phyloP scores from a whole-genome alignment of 83 land plant species.

The Diphasiastrum complanatum region DNA sequence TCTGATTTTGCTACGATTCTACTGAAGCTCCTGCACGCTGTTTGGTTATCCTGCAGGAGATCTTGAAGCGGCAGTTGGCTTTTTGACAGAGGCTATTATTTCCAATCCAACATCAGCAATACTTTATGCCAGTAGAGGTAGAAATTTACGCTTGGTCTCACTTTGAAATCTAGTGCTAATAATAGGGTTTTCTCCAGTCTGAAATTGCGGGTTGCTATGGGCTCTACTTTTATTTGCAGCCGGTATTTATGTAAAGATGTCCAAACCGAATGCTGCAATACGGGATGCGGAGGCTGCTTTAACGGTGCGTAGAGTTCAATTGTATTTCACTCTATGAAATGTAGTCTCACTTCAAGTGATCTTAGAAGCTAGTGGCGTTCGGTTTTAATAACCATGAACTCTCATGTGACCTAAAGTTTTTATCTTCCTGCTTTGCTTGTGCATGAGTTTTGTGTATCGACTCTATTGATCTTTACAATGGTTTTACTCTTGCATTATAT shows the following conservation, averaged over 20 bases:
- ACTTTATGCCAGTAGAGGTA: constrained; percentile 87
- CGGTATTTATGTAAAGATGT: constrained; percentile 85
- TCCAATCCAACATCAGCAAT: constrained; percentile 89
- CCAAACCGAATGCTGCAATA: constrained; percentile 95
- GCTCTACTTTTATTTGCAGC: constrained; percentile 39
- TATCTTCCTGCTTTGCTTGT: too few species aligned
- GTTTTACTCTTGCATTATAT: too few species aligned
- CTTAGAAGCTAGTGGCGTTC: too few species aligned
- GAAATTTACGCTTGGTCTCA: background rate
- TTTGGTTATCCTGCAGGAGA: constrained; percentile 45
- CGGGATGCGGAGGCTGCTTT: constrained; percentile 91
- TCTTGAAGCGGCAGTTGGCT: constrained; percentile 63
- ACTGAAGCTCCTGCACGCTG: background rate
- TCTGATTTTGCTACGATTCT: too few species aligned
- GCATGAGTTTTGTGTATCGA: too few species aligned
- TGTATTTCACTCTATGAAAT: too few species aligned
- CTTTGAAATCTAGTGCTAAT: too few species aligned
- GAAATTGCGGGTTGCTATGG: constrained; percentile 3
- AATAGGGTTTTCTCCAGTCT: background rate
- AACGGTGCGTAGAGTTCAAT: constrained; percentile 47
- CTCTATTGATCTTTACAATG: too few species aligned
- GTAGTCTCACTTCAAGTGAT: too few species aligned
- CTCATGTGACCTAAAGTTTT: too few species aligned
- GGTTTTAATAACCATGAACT: too few species aligned
- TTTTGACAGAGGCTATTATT: constrained; percentile 73